phyloP scores from a whole-genome alignment of 108 stramenopile species.

The Thalassiosira profunda region DNA sequence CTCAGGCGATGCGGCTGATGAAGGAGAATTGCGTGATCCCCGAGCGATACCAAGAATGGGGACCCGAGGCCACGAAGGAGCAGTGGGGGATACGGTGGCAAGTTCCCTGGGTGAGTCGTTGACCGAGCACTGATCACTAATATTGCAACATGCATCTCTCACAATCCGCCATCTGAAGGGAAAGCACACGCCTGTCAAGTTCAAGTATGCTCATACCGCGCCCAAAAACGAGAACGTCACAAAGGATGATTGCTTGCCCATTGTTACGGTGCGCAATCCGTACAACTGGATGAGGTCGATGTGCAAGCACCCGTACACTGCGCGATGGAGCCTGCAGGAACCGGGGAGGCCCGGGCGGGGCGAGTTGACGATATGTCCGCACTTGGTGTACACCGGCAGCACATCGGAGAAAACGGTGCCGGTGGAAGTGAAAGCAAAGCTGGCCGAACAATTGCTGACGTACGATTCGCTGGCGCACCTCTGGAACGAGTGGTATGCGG shows the following conservation, averaged over 20 bases:
- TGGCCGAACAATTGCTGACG: conserved; percentile 18
- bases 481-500: conserved; percentile 70
- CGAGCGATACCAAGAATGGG: conserved; percentile 55
- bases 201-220: conserved; percentile 51
- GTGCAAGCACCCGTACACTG: conserved; percentile 77
- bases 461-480: conserved; percentile 58
- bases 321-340: conserved; percentile 56
- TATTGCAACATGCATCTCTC: no score
- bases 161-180: conserved; percentile 50
- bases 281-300: conserved; percentile 81
- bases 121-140: no score
- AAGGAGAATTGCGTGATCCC: conserved; percentile 84
- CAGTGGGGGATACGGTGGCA: conserved; percentile 76
- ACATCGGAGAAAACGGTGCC: conserved; percentile 3
- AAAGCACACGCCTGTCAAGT: conserved; percentile 80
- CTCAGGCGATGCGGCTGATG: conserved; percentile 41
- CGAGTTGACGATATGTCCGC: conserved; percentile 76
- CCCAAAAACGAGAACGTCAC: conserved; percentile 46
- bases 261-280: conserved; percentile 75
- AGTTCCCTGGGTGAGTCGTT: conserved; percentile 50
- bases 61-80: conserved; percentile 62
- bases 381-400: conserved; percentile 37
- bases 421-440: conserved; percentile 23
- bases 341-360: neutral
- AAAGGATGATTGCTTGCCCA: conserved; percentile 70